Evolutionary conservation across 768 basidiomycete genomes (phyloP), one percentile per base, ranked within the genome.

Genomic region (Tricholoma hemisulphureum): DNA sequence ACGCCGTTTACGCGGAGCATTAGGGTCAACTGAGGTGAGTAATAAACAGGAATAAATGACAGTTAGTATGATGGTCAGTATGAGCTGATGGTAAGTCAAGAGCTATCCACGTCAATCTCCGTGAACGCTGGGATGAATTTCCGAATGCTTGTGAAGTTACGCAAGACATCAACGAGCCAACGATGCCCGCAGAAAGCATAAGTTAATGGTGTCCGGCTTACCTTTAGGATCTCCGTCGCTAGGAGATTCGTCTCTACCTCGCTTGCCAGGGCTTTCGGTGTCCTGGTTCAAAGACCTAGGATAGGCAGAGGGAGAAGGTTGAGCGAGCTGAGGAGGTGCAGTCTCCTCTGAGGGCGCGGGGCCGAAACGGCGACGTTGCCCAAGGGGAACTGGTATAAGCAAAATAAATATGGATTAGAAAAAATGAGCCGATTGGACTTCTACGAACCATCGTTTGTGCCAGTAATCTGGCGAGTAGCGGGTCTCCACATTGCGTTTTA

Each of bases 1-100:
- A 64, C 93, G 90, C 61, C 96, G 86, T 78, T 98, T 98, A 62
- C 95, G 88, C 64, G 94, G 87, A 63, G 87, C 89, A 70, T 93
- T 91, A 56, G 87, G 82, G 71, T 90, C 86, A 81, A 85, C 90
- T 91, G 73, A 66, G 64, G 64, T 73, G 69, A 77, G 73, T 76
- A 66, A 73, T 65, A 72, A 79, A 75, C 61, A 67, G 67, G 60
- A 71, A 75, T 67, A 65, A 68, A 73, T 77, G 64, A 76, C 73
- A 75, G 80, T 91, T 85, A 88, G 85, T 87, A 79, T 73, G 58
- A 74, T 61, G 76, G 77, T 80, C 69, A 79, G 77, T 76, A 71
- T 62, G 52, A 57, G 61, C 61, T 65, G 56, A 55, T 75, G 73
- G 73, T 49, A 49, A 71, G 72, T 75, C 69, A 71, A 69, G 67